Evolutionary conservation across 495 filamentous ascomycete species (phyloP), one percentile per base, ranked within the genome.

Genomic region (Pseudotulostoma volvatum): DNA sequence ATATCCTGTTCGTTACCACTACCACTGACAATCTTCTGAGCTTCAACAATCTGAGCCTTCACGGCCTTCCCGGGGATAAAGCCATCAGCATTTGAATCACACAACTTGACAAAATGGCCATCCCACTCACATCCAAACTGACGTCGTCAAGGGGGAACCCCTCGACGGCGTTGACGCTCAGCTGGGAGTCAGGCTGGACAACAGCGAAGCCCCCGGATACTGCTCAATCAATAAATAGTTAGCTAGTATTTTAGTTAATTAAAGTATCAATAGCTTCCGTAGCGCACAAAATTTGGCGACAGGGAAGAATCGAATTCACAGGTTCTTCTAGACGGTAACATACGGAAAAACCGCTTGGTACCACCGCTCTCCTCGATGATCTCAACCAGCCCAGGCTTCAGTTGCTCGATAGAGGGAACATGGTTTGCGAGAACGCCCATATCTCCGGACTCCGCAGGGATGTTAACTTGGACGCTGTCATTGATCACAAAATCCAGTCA

Each of bases 351-450:
- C 61, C 90, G 82, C 77, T 96, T 95, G 82, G 61, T 93, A 55
- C 83, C 80, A 48, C 76, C 68, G 52, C 68, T 73, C 74, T 99
- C 90, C 71, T 96, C 90, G 50, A 96, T 76, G 49, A 99, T 69
- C 67, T 96, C 90, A 47, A 99, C 73, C 44, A 96, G 64, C 50
- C 90, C 90, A 36, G 90, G 86, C 73, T 87, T 92, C 58, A 99
- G 73, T 71, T 99, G 90, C 73, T 99, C 90, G 52, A 99, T 94
- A 36, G 90, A 87, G 33, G 90, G 88, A 48, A 99, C 92, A 76
- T 99, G 90, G 70, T 88, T 86, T 60, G 90, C 90, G 50, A 99
- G 81, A 47, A 99, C 74, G 79, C 90, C 90, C 90, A 99, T 99
- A 52, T 95, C 92, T 53, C 90, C 90, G 38, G 87, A 87, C 66